These are phyloP conservation scores for Hypoxylon sp. DNA, from an alignment of 2,329 filamentous ascomycete genomes.

Conservation along the genomic window DNA sequence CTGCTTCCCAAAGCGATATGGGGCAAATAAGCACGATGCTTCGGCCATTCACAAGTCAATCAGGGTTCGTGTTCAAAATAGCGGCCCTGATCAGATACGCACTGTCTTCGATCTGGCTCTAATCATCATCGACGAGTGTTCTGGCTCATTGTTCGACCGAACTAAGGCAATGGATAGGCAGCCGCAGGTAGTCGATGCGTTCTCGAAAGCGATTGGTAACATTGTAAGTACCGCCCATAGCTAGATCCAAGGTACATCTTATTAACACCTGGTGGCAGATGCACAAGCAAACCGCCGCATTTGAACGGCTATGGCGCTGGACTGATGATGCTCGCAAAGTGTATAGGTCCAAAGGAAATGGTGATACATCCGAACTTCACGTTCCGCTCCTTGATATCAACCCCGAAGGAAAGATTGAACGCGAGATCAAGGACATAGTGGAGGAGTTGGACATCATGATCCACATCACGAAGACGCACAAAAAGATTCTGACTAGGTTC, in stretches of 20 bases:
- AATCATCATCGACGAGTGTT: slow-evolving; percentile 59
- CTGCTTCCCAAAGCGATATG: slow-evolving; percentile 59
- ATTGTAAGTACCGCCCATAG: slow-evolving; percentile 52
- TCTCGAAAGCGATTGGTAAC: slow-evolving; percentile 58
- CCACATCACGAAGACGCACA: slow-evolving; percentile 55
- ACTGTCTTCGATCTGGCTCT: slow-evolving; percentile 59
- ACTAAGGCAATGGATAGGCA: slow-evolving; percentile 51
- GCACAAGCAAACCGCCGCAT: slow-evolving; percentile 57
- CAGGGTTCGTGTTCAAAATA: slow-evolving; percentile 50
- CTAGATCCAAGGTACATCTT: not conserved
- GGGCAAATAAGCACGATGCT: slow-evolving; percentile 56
- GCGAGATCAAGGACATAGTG: slow-evolving; percentile 61
- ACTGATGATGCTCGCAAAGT: slow-evolving; percentile 45
- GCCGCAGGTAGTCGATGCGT: slow-evolving; percentile 59
- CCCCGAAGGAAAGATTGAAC: slow-evolving; percentile 58
- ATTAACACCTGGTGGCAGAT: slow-evolving; percentile 44
- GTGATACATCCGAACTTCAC: slow-evolving; percentile 47
- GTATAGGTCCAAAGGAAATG: slow-evolving; percentile 42
- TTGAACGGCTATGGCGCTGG: slow-evolving; percentile 56
- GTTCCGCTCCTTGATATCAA: slow-evolving; percentile 57
- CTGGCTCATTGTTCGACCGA: slow-evolving; percentile 57
- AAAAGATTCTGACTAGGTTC: slow-evolving; percentile 51
- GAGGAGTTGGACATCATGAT: slow-evolving; percentile 64
- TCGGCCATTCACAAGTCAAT: slow-evolving; percentile 59
- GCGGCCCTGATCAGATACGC: slow-evolving; percentile 48